Conservation (phyloP, 2,329 filamentous ascomycete species). For the Aspergillus awamori region DNA sequence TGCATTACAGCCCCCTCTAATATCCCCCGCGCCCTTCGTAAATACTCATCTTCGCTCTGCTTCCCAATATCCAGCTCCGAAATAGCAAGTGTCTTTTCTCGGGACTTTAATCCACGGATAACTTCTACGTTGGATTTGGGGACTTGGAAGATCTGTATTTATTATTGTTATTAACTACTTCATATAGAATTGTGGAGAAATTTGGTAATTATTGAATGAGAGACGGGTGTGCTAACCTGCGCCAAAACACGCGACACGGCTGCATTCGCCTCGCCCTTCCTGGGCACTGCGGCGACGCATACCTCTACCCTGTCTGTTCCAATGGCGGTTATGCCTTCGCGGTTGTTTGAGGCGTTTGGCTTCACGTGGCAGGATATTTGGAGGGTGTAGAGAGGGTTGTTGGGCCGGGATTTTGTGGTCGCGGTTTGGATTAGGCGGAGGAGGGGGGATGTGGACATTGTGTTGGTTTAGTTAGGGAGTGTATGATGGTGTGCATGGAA, state of each 20-base stretch:
- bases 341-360: constrained; percentile 63
- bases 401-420: constrained; percentile 12
- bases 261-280: constrained; percentile 70
- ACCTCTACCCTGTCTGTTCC: constrained; percentile 63
- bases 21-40: constrained; percentile 25
- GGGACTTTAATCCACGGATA: constrained; percentile 64
- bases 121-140: constrained; percentile 67
- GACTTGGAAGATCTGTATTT: constrained; percentile 56
- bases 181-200: not conserved
- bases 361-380: constrained; percentile 69
- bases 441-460: constrained; percentile 12
- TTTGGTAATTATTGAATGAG: not conserved
- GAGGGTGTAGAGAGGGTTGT: constrained; percentile 43
- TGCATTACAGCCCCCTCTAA: constrained; percentile 24
- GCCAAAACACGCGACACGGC: constrained; percentile 67
- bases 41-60: constrained; percentile 36
- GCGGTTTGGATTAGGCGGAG: constrained; percentile 19
- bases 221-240: constrained; percentile 46
- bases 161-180: no score
- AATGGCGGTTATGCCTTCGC: constrained; percentile 63
- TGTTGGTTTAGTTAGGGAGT: no score
- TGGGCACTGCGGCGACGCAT: constrained; percentile 66
- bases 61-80: constrained; percentile 30
- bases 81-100: constrained; percentile 62
- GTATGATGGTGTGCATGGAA: not conserved